Evolutionary conservation across 2,329 filamentous ascomycete species (phyloP).

Genomic region (Dothistroma pini): DNA sequence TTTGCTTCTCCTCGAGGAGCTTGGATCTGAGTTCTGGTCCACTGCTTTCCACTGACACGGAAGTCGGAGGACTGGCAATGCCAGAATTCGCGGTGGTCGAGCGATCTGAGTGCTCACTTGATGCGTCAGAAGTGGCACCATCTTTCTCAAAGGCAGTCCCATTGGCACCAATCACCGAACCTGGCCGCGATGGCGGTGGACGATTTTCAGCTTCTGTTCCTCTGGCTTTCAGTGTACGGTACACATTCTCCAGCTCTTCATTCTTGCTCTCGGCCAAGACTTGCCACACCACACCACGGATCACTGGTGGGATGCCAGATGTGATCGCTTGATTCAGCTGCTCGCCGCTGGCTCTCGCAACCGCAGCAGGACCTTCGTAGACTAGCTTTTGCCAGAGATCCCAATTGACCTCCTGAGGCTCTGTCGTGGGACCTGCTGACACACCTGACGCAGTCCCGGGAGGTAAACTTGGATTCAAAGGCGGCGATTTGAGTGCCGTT

Average conservation of each 20-base stretch:
- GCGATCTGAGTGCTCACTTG: conserved; percentile 75
- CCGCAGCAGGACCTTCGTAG: conserved; percentile 85
- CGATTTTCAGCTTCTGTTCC: conserved; percentile 71
- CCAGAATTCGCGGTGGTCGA: conserved; percentile 58
- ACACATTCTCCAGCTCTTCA: conserved; percentile 81
- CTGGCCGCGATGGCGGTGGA: conserved; percentile 18
- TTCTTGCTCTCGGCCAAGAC: conserved; percentile 94
- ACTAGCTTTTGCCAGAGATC: conserved; percentile 96
- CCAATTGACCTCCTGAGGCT: conserved; percentile 83
- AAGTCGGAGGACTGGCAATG: conserved; percentile 35
- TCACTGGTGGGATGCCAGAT: conserved; percentile 87
- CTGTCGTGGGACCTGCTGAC: conserved; percentile 69
- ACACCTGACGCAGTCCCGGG: conserved; percentile 84
- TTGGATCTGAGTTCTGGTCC: conserved; percentile 59
- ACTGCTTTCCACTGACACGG: conserved; percentile 23
- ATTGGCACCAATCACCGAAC: conserved; percentile 46
- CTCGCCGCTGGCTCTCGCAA: conserved; percentile 81
- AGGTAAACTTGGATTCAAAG: conserved; percentile 66
- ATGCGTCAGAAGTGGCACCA: conserved; percentile 71
- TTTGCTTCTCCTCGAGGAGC: conserved; percentile 66
- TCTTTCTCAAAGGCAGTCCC: conserved; percentile 51
- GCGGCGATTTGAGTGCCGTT: conserved; percentile 50
- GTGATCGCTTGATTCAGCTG: conserved; percentile 89
- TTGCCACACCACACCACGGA: conserved; percentile 98
- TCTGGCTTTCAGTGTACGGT: conserved; percentile 72